A percentile compares a stretch with the other conserved stretches of the same genome.
phyloP scores from a whole-genome alignment of 2,329 filamentous ascomycete genomes.

The Niveomyces coronatus region DNA sequence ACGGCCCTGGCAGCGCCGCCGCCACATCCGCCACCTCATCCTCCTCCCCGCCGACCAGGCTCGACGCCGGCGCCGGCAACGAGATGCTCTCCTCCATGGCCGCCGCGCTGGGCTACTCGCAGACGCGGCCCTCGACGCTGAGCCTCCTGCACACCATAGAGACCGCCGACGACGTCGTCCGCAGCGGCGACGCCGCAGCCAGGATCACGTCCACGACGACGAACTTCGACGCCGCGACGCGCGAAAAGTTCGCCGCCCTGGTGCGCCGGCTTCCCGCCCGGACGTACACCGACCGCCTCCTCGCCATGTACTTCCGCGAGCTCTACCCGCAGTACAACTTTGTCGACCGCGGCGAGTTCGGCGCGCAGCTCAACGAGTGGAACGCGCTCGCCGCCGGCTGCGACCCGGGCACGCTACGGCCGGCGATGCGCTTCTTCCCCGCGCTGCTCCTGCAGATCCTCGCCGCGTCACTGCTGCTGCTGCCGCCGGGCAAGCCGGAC shows the following conservation, averaged over 20 bases:
- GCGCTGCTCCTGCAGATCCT: constrained; percentile 50
- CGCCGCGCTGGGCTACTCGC: constrained; percentile 44
- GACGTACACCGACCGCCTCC: constrained; percentile 42
- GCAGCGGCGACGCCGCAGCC: neutral
- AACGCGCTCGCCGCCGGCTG: constrained; percentile 36
- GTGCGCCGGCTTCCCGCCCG: constrained; percentile 47
- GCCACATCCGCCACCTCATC: neutral
- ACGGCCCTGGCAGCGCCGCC: neutral
- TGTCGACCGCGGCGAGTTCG: constrained; percentile 43
- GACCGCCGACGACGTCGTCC: constrained; percentile 23
- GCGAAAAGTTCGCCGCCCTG: constrained; percentile 48
- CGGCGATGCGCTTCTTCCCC: constrained; percentile 46
- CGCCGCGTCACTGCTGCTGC: constrained; percentile 42
- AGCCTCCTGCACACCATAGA: constrained; percentile 47
- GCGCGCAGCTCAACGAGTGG: constrained; percentile 43
- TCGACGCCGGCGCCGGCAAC: constrained; percentile 4
- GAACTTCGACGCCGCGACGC: constrained; percentile 23
- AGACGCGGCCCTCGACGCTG: constrained; percentile 40
- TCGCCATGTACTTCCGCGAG: constrained; percentile 44
- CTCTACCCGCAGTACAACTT: constrained; percentile 50
- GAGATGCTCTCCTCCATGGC: constrained; percentile 31
- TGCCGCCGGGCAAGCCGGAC: constrained; percentile 34
- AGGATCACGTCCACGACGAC: neutral
- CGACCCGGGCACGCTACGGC: constrained; percentile 40
- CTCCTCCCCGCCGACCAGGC: neutral